Evolutionary conservation across 371 early-diverging fungal genomes (phyloP).

Genomic region (Mucor mucedo): DNA sequence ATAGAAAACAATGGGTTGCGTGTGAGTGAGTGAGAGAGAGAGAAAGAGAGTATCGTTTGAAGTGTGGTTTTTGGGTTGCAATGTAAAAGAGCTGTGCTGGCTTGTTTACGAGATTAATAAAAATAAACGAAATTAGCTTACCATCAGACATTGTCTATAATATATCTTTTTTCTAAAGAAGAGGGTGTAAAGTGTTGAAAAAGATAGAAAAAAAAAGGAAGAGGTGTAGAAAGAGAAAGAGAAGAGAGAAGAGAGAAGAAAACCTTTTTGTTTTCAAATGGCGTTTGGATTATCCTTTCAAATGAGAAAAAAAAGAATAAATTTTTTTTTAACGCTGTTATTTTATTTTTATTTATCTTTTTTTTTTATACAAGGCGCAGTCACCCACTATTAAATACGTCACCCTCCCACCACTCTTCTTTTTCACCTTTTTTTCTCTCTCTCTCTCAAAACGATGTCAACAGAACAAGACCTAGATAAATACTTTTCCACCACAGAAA

Average conservation of each 20-base stretch:
- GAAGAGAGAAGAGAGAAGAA: too few relatives aligned
- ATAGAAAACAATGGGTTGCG: too few relatives aligned
- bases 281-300: too few relatives aligned
- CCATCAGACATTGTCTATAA: slow-evolving; percentile 10
- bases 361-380: neutral
- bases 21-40: too few relatives aligned
- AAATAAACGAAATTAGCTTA: slow-evolving; percentile 11
- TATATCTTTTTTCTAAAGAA: too few relatives aligned
- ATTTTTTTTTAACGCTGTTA: neutral
- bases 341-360: neutral
- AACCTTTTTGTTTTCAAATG: too few relatives aligned
- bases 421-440: neutral
- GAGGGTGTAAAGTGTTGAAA: too few relatives aligned
- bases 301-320: neutral
- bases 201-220: too few relatives aligned
- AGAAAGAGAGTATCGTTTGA: too few relatives aligned
- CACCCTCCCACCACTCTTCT: neutral
- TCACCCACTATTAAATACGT: neutral
- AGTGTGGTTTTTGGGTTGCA: too few relatives aligned
- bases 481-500: slow-evolving; percentile 70
- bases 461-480: slow-evolving; percentile 66
- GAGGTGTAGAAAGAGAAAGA: too few relatives aligned
- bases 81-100: too few relatives aligned
- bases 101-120: slow-evolving; percentile 8
- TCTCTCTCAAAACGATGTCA: slow-evolving; percentile 9